These are phyloP conservation scores for Ustilago curta DNA, from an alignment of 1,284 basidiomycete species.

Conservation along the genomic window DNA sequence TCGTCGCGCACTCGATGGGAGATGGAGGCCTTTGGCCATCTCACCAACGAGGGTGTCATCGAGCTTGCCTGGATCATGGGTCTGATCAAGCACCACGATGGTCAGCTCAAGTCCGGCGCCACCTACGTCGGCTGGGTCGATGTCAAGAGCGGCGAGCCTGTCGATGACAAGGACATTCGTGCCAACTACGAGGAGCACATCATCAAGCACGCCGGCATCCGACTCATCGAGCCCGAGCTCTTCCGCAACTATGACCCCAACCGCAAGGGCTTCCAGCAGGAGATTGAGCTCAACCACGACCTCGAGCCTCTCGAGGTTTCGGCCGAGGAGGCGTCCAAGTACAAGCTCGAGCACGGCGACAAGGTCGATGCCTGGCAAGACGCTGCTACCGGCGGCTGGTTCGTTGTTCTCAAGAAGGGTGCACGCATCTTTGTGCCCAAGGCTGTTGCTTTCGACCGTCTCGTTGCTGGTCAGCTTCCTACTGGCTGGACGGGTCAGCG, in stretches of 20 bases:
- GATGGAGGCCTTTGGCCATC: slow-evolving; percentile 67
- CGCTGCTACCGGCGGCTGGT: slow-evolving; percentile 83
- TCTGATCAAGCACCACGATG: slow-evolving; percentile 97
- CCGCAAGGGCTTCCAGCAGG: slow-evolving; percentile 96
- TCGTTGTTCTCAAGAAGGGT: slow-evolving; percentile 98
- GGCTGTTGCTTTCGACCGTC: slow-evolving; percentile 91
- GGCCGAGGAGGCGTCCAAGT: slow-evolving; percentile 89
- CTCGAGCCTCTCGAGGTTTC: slow-evolving; percentile 94
- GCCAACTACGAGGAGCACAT: slow-evolving; percentile 95
- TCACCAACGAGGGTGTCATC: slow-evolving; percentile 88
- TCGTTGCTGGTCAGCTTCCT: slow-evolving; percentile 94
- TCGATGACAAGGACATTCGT: slow-evolving; percentile 97
- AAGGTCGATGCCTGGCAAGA: slow-evolving; percentile 95
- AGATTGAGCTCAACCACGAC: slow-evolving; percentile 95
- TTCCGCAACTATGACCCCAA: slow-evolving; percentile 98
- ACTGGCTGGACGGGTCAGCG: slow-evolving; percentile 96
- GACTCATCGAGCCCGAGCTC: slow-evolving; percentile 94
- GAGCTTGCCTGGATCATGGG: slow-evolving; percentile 99
- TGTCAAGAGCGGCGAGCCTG: slow-evolving; percentile 90
- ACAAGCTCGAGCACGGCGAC: slow-evolving; percentile 95
- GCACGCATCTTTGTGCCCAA: slow-evolving; percentile 93
- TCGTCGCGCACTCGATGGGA: slow-evolving; percentile 99
- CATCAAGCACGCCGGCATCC: slow-evolving; percentile 90
- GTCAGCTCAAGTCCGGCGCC: slow-evolving; percentile 82
- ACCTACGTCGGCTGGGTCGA: slow-evolving; percentile 99